Evolutionary conservation across 164 flowering plant genomes (phyloP), one percentile per base, ranked within the genome.

Genomic region (Vitis labrusca): DNA sequence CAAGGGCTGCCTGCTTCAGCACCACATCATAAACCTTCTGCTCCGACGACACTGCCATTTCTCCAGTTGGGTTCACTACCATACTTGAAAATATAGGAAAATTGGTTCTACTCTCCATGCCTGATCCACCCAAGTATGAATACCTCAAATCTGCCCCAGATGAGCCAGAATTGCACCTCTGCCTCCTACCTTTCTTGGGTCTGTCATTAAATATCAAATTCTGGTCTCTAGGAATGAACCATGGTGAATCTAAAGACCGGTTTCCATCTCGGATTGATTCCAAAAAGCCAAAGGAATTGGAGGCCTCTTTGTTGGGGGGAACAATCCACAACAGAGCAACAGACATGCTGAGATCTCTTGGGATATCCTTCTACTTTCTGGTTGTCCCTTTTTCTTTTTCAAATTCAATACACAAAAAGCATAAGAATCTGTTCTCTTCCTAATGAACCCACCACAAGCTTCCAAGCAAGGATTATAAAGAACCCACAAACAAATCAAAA

Each of bases 1-100:
- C 90, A 71, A 93, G 70, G 50, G 98, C 92, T n/a, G 96, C 98
- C 69, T 93, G 98, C 76, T 86, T 93, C 50, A 93, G 67, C 68
- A 93, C 96, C 63, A 93, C 96, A 75, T 89, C 88, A 71, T 91
- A 87, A 15, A 91, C 93, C 81, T 74, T 86, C 67, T 85, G 81
- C 75, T 89, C 97, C 2, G 93, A 88, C 1, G 96, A 80, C 2
- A 84, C 9, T 1, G 80, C 79, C 61, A 85, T 65, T 72, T 89
- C 90, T 8, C 85, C 93, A 0, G 88, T 77, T 1, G 89, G 83
- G 61, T 77, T 79, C 0, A 85, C 89, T 8, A 87, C 80, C 69
- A 85, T 63, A 67, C 90, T 87, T 2, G 90, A 80, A 16, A 72
- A 9, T 8, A 79, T 68, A 16, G 85, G 74, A 16, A 79, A 66